These are phyloP conservation scores for Colletotrichum sp. DNA, from an alignment of 2,329 filamentous ascomycete genomes.

Conservation along the genomic window DNA sequence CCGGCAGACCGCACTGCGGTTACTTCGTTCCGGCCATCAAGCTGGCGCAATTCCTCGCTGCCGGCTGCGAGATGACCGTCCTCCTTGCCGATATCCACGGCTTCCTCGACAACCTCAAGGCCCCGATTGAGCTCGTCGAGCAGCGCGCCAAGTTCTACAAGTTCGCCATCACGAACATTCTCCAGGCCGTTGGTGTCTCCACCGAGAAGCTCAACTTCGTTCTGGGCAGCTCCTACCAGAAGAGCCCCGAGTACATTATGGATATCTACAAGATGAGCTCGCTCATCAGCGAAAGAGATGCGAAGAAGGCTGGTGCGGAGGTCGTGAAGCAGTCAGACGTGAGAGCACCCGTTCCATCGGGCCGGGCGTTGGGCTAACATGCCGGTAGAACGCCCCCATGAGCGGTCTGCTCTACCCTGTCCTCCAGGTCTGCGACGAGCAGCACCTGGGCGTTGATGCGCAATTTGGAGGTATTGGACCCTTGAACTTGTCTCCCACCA, in stretches of 20 bases:
- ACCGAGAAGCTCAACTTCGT: conserved; percentile 83
- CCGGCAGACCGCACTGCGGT: conserved; percentile 85
- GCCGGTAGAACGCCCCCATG: conserved; percentile 56
- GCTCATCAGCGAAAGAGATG: conserved; percentile 76
- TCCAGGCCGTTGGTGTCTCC: conserved; percentile 78
- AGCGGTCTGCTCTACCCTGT: conserved; percentile 81
- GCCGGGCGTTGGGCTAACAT: background rate
- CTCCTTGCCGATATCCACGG: conserved; percentile 78
- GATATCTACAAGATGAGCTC: conserved; percentile 81
- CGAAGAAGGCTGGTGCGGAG: conserved; percentile 89
- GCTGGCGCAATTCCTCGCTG: conserved; percentile 84
- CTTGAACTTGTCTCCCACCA: no score
- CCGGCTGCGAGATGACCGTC: conserved; percentile 82
- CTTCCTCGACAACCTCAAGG: conserved; percentile 84
- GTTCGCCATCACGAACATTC: conserved; percentile 73
- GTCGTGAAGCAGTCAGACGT: conserved; percentile 85
- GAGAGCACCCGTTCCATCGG: background rate
- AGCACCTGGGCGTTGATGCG: conserved; percentile 84
- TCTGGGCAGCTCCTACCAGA: conserved; percentile 83
- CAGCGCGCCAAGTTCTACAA: conserved; percentile 85
- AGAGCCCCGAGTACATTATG: conserved; percentile 75
- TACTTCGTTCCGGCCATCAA: conserved; percentile 91
- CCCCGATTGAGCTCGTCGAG: conserved; percentile 85
- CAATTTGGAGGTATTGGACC: conserved; percentile 76
- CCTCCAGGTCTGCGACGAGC: conserved; percentile 89